phyloP scores from a whole-genome alignment of 2,329 filamentous ascomycete genomes.

The Microascus cirrosus region DNA sequence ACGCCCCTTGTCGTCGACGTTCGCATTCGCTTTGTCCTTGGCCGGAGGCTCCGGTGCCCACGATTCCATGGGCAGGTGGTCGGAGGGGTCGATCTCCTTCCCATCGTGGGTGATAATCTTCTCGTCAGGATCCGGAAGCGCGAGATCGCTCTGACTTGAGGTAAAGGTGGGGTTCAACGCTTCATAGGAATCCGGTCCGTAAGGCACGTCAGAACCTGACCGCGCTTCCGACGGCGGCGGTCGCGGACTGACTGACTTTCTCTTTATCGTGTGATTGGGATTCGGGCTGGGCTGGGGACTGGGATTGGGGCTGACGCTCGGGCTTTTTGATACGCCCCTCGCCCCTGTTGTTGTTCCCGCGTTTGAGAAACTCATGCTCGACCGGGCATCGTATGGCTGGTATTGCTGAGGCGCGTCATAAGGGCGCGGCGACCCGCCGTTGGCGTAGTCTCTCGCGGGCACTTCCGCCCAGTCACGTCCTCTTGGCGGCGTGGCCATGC shows the following conservation, averaged over 20 bases:
- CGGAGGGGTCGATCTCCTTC: constrained; percentile 67
- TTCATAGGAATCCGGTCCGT: constrained; percentile 67
- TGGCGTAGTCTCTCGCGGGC: constrained; percentile 19
- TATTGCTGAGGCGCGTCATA: constrained; percentile 2
- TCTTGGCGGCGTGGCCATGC: constrained; percentile 26
- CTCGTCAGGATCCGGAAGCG: constrained; percentile 38
- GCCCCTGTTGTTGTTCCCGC: constrained; percentile 2
- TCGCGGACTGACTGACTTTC: constrained; percentile 66
- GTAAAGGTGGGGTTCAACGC: constrained; percentile 51
- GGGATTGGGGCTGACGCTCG: constrained; percentile 12
- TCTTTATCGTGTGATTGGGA: constrained; percentile 42
- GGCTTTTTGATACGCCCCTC: constrained; percentile 15
- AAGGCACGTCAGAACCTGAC: constrained; percentile 52
- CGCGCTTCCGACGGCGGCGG: constrained; percentile 39
- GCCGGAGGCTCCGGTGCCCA: constrained; percentile 69
- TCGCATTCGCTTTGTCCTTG: constrained; percentile 15
- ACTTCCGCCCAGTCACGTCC: constrained; percentile 12
- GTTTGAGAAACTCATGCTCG: constrained; percentile 25
- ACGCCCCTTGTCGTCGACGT: constrained; percentile 13
- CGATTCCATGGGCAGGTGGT: constrained; percentile 65
- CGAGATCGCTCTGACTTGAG: constrained; percentile 16
- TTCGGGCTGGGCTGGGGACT: constrained; percentile 22
- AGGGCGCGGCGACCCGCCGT: not conserved
- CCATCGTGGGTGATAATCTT: constrained; percentile 70
- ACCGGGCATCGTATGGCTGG: constrained; percentile 31